phyloP scores from a whole-genome alignment of 2,329 filamentous ascomycete genomes.

The Xylariaceae sp. region DNA sequence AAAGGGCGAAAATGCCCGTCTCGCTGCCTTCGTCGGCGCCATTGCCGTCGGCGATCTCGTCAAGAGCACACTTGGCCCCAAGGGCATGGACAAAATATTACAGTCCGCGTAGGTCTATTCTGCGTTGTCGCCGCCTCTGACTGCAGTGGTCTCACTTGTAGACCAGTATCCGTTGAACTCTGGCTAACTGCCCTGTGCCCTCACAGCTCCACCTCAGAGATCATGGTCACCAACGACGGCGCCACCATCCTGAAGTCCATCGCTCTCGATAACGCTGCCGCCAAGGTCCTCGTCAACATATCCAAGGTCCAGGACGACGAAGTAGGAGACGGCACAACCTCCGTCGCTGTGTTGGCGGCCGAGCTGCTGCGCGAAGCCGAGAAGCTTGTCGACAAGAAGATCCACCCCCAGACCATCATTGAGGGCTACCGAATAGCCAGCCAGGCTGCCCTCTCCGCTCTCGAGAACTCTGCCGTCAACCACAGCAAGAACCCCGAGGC shows the following conservation, averaged over 20 bases:
- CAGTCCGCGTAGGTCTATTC: slow-evolving; percentile 75
- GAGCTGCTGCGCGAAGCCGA: slow-evolving; percentile 95
- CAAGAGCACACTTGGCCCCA: slow-evolving; percentile 94
- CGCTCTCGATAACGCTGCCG: slow-evolving; percentile 95
- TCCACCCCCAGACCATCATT: slow-evolving; percentile 98
- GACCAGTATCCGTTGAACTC: slow-evolving; percentile 4
- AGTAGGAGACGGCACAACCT: slow-evolving; percentile 96
- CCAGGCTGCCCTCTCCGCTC: slow-evolving; percentile 76
- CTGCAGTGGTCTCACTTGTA: neutral
- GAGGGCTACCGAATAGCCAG: slow-evolving; percentile 98
- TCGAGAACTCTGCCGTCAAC: slow-evolving; percentile 83
- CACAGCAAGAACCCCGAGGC: slow-evolving; percentile 79
- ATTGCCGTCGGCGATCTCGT: slow-evolving; percentile 97
- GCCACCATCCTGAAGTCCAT: slow-evolving; percentile 98
- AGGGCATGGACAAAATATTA: slow-evolving; percentile 98
- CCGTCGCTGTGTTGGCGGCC: slow-evolving; percentile 91
- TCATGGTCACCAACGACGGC: slow-evolving; percentile 98
- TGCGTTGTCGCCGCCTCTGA: neutral
- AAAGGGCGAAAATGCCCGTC: slow-evolving; percentile 98
- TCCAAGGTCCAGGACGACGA: slow-evolving; percentile 99
- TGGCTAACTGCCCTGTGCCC: neutral
- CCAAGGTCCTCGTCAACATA: slow-evolving; percentile 98
- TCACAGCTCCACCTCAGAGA: slow-evolving; percentile 83
- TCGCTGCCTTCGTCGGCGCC: slow-evolving; percentile 96
- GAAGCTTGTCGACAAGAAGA: slow-evolving; percentile 96